Conservation (phyloP, 169 alveolate species). For the Cryptosporidium parvum region DNA sequence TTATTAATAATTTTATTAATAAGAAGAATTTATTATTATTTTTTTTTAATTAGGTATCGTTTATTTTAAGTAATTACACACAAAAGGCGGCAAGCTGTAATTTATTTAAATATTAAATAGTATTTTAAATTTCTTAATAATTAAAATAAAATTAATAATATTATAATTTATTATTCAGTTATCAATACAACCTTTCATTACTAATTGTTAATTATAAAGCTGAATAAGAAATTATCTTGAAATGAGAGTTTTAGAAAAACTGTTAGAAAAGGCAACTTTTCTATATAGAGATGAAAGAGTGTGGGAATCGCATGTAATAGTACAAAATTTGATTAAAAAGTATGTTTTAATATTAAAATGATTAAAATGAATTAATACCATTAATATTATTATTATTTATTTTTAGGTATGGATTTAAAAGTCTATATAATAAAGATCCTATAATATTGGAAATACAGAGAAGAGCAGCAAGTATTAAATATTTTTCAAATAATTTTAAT, state of each 20-base stretch:
- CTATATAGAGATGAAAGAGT: slow-evolving; percentile 50
- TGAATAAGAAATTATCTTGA: neutral
- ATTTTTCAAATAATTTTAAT: slow-evolving; percentile 17
- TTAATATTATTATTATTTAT: neutral
- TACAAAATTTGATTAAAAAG: slow-evolving; percentile 49
- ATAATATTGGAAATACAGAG: slow-evolving; percentile 44
- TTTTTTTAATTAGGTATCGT: slow-evolving; percentile 5
- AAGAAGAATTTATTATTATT: neutral
- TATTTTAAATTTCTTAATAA: too few species aligned
- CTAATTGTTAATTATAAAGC: too few species aligned
- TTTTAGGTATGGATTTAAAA: slow-evolving; percentile 31
- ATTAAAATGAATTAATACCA: neutral
- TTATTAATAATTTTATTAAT: too few species aligned
- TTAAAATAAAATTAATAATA: too few species aligned
- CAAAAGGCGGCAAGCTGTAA: slow-evolving; percentile 17
- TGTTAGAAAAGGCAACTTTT: slow-evolving; percentile 4
- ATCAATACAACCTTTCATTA: neutral
- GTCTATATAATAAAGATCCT: slow-evolving; percentile 20
- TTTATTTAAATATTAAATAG: neutral
- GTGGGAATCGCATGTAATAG: slow-evolving; percentile 54
- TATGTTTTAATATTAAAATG: slow-evolving; percentile 9
- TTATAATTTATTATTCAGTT: too few species aligned
- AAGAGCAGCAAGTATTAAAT: slow-evolving; percentile 60
- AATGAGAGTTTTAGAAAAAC: slow-evolving; percentile 7
- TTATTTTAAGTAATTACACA: slow-evolving; percentile 19